Evolutionary conservation across 192 early-diverging fungal species (phyloP).

Genomic region (Coemansia asiatica): DNA sequence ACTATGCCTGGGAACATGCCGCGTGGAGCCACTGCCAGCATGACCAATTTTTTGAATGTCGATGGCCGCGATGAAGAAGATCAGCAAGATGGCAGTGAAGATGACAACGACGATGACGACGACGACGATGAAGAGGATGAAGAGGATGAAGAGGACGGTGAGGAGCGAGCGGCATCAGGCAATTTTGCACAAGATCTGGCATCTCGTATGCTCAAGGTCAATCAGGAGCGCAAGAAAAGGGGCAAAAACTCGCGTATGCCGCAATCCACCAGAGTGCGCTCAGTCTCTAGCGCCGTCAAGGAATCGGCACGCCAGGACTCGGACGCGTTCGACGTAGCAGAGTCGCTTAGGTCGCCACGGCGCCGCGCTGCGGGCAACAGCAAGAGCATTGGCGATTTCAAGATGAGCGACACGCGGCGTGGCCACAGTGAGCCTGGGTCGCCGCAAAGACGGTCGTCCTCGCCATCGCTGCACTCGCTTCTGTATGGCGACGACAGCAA

Average conservation of each 20-base stretch:
- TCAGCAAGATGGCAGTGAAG: too few relatives aligned
- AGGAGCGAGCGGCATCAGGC: background rate
- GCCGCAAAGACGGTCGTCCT: conserved; percentile 26
- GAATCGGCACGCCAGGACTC: background rate
- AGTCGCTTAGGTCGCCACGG: background rate
- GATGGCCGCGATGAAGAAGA: background rate
- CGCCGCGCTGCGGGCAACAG: background rate
- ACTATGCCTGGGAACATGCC: background rate
- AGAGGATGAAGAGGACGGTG: background rate
- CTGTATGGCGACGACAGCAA: background rate
- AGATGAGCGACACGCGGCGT: conserved; percentile 14
- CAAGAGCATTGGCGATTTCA: background rate
- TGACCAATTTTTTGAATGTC: background rate
- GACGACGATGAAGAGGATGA: conserved; percentile 1
- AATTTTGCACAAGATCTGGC: conserved; percentile 19
- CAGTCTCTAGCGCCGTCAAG: conserved; percentile 27
- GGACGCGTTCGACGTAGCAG: background rate
- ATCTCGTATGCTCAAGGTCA: conserved; percentile 30
- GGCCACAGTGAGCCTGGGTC: conserved; percentile 47
- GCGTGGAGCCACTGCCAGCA: background rate
- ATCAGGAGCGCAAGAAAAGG: conserved; percentile 4
- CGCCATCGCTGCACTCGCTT: conserved; percentile 27
- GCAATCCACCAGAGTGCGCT: conserved; percentile 29
- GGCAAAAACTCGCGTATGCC: conserved; percentile 16
- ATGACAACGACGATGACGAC: conserved; percentile 13